Evolutionary conservation across 2,329 filamentous ascomycete genomes (phyloP).

Genomic region (Lasiodiplodia sp.): DNA sequence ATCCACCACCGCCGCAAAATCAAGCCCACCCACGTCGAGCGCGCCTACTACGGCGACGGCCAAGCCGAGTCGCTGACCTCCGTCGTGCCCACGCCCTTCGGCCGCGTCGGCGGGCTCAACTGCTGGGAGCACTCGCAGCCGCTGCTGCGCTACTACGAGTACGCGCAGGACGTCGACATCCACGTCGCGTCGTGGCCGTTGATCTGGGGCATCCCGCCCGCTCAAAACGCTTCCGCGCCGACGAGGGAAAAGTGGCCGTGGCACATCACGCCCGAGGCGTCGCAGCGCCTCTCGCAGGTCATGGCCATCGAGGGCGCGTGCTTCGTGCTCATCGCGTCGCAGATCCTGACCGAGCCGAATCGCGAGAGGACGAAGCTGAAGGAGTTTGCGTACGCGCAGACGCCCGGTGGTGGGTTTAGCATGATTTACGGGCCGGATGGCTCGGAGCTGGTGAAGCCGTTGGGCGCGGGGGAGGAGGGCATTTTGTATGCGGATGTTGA

Average conservation of each 20-base stretch:
- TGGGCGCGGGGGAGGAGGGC: constrained; percentile 53
- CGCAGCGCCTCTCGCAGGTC: constrained; percentile 59
- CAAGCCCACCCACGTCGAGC: constrained; percentile 55
- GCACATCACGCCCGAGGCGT: constrained; percentile 60
- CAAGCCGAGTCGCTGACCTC: constrained; percentile 44
- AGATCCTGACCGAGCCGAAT: constrained; percentile 56
- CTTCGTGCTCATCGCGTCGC: constrained; percentile 63
- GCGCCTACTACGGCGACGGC: constrained; percentile 53
- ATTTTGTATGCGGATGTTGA: constrained; percentile 62
- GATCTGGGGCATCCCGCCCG: constrained; percentile 48
- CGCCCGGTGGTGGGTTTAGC: constrained; percentile 55
- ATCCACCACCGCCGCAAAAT: constrained; percentile 50
- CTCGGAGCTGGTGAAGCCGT: constrained; percentile 50
- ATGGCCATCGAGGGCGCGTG: constrained; percentile 64
- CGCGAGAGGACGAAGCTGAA: constrained; percentile 50
- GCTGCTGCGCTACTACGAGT: constrained; percentile 52
- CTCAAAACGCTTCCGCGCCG: constrained; percentile 46
- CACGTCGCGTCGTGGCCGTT: constrained; percentile 53
- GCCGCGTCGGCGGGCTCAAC: constrained; percentile 43
- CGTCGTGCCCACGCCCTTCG: constrained; percentile 43
- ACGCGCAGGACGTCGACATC: constrained; percentile 48
- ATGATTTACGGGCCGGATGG: constrained; percentile 63
- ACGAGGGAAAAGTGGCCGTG: constrained; percentile 53
- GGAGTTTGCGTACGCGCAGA: constrained; percentile 49
- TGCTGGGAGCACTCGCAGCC: constrained; percentile 55